Base-by-base conservation (phyloP, 1,139 yeast genomes). In the Torulaspora globosa region DNA sequence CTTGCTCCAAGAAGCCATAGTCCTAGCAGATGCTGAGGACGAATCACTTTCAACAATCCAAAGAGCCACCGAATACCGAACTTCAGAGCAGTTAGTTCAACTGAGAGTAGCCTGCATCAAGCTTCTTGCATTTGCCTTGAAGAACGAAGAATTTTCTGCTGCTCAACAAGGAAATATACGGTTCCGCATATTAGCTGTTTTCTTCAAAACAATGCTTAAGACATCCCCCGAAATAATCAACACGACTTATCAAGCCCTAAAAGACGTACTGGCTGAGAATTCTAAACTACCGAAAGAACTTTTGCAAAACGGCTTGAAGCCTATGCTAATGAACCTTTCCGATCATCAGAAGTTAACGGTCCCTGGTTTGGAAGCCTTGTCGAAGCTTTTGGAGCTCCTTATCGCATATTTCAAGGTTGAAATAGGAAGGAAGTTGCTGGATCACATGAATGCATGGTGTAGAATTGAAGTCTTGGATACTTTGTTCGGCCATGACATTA, bases 381-480 rank as follows among this genome's bases (percentile, higher is more conserved):
- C 97, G 0, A 74, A 95, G 41, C 72, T 94, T 28, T 72, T 94
- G 44, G 97, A 92, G 60, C 71, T 94, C 21, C 73, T 94, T 56
- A 89, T 92, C 31, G 87, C 95, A 2, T 92, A 94, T 60, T 94
- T 94, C 71, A 84, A 95, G 63, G 97, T 92, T 18, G 99, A 94
- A 65, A 92, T 94, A 55, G 99, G 99, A 28, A 78, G 90, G 47
- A 94, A 94, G 60, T 71, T 94, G 45, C 74, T 94, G 26, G 98
- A 94, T 59, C 98, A 94, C 67, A 72, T 92, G 55, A 86, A 84
- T 77, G 96, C 97, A 0, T 90, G 97, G 96, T 96, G 97, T 0
- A 94, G 88, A 55, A 88, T 95, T 6, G 78, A 79, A 39, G 79
- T 86, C 1, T 69, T 94, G 41, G 69, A 65, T 38, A 57, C 59